These are phyloP conservation scores for Cutaneotrichosporon mucoides DNA, from an alignment of 1,284 basidiomycete genomes.

Conservation along the genomic window DNA sequence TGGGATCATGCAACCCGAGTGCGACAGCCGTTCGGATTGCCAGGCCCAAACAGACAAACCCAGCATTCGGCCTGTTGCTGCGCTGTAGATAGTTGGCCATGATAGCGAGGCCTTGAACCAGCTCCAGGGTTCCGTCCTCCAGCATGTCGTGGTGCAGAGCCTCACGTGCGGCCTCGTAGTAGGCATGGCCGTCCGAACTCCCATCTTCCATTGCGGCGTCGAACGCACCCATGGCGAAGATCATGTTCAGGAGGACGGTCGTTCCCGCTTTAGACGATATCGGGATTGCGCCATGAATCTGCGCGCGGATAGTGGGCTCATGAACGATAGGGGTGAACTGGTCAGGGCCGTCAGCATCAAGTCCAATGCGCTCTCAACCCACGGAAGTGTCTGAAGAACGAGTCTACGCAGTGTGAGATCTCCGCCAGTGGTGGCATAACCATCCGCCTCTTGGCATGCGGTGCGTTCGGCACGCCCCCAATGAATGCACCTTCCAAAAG, in stretches of 20 bases:
- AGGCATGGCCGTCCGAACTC: conserved; percentile 16
- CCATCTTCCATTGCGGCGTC: conserved; percentile 10
- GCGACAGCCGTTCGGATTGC: conserved; percentile 24
- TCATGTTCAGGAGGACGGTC: conserved; percentile 25
- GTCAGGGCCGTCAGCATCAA: conserved; percentile 2
- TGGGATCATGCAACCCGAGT: conserved; percentile 21
- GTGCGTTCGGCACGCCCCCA: no score
- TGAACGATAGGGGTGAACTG: conserved; percentile 27
- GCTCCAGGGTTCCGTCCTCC: conserved; percentile 24
- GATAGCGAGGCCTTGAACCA: conserved; percentile 28
- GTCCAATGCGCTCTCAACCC: neutral
- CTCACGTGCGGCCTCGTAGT: conserved; percentile 21
- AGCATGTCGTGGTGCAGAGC: conserved; percentile 19
- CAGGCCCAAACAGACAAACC: conserved; percentile 23
- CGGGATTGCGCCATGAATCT: conserved; percentile 25
- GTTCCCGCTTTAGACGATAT: conserved; percentile 15
- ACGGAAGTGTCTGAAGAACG: conserved; percentile 24
- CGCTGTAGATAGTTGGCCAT: conserved; percentile 34
- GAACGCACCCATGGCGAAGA: conserved; percentile 32
- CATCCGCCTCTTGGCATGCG: no score
- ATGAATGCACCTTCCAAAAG: no score
- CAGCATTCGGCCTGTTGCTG: conserved; percentile 25
- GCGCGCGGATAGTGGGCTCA: conserved; percentile 29
- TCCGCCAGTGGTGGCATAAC: conserved; percentile 17
- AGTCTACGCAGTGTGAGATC: conserved; percentile 16